Evolutionary conservation across 2,329 filamentous ascomycete genomes (phyloP), one percentile per base, ranked within the genome.

Genomic region (Venturia pyrina): DNA sequence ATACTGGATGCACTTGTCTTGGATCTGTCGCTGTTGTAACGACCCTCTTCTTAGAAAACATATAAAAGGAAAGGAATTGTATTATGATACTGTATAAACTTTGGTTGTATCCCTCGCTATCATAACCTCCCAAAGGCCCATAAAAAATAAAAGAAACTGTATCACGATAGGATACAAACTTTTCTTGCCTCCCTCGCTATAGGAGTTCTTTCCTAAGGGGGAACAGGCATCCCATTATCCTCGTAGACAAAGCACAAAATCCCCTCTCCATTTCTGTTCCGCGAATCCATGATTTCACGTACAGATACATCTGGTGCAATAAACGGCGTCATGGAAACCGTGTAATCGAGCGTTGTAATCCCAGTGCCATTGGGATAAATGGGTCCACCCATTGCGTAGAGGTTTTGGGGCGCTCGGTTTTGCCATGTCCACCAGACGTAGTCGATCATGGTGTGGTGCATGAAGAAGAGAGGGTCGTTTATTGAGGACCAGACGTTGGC

Each of bases 401-500:
- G 73, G 15, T 72, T 72, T 61, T 71, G 69, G 46, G 75, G 69
- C 62, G 81, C 75, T 60, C 77, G 71, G 66, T 78, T 80, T 71
- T 83, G 80, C 81, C 81, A 83, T 17, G 78, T 40, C 78, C 78
- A 81, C 73, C 76, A 83, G 2, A 76, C 70, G 2, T 80, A 74
- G 68, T 83, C 81, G 34, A 83, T 78, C 72, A 78, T 77, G 1
- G 75, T 75, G 66, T 82, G 80, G 68, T 82, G 80, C 34, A 80
- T 73, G 70, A 75, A 83, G 72, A 82, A 82, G 40, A 71, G 67
- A 2, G 73, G 72, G 69, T 77, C 64, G 24, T 69, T 70, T 57
- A 73, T 72, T 1, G 75, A 75, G 15, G 70, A 37, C 72, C 71
- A 46, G 73, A 74, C 19, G 75, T 72, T 28, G 72, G 73, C 67